Base-by-base conservation (phyloP, 2,329 filamentous ascomycete genomes). In the Hirsutella minnesotensis region DNA sequence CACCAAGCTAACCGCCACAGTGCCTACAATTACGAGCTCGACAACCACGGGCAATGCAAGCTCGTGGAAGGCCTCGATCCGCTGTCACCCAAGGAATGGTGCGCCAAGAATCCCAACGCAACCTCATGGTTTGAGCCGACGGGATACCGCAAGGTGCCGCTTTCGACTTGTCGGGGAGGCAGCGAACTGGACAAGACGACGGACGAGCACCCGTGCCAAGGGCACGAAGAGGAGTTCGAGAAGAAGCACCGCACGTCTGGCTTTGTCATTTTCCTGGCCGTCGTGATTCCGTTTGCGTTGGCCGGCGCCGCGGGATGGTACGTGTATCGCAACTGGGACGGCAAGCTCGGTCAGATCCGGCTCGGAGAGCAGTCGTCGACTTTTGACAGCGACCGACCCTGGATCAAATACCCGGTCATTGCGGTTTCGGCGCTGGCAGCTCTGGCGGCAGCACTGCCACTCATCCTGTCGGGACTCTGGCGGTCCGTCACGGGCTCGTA, bases 1-100 rank as follows among this genome's bases (percentile, higher is more conserved):
- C 15, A 16, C 15, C 41, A 39, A 15, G 40, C 42, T 10, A 19
- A 40, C 12, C 12, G 7, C 27, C 9, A 22, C 50, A 92, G 86
- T 64, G 90, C 94, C 59, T 98, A 87, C 72, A 98, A 98, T 63
- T 98, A 78, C 62, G 81, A 96, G 59, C 77, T 84, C 38, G 77
- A 85, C 60, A 73, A 67, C 22, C 84, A 89, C 56, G 83, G 83
- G 39, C 78, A 83, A 48, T 98, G 92, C 64, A 63, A 62, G 5
- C 76, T 94, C 12, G 87, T 96, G 2, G 62, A 73, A 0, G 90
- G 90, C 13, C 75, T 88, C 34, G 50, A 73, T 9, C 81, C 85
- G 12, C 55, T 72, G 12, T 65, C 70, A 24, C 68, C 67, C 9
- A 55, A 64, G 44, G 63, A 72, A 45, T 72, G 66, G 63, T 79